A percentile compares a stretch with the other conserved stretches of the same genome.
These are phyloP conservation scores for Odontarrhena argentea DNA, from an alignment of 345 rosid genomes.

Conservation along the genomic window DNA sequence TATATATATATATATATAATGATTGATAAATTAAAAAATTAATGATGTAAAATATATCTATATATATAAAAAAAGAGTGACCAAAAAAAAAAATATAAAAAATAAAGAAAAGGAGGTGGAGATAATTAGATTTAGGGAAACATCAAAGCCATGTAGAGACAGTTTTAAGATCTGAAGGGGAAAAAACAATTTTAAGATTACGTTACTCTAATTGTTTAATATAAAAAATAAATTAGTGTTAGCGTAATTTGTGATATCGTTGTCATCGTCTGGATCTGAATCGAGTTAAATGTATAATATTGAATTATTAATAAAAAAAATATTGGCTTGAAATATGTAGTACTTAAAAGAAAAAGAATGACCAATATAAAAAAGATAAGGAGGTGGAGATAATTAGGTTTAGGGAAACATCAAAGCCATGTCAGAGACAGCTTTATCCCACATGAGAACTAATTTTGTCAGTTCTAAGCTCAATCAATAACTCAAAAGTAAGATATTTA, in stretches of 20 bases:
- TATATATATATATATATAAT: no score
- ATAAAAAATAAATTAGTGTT: no score
- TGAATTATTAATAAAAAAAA: no score
- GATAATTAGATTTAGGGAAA: slow-evolving; percentile 1
- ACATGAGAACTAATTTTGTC: slow-evolving; percentile 34
- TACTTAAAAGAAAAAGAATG: no score
- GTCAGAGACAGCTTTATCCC: slow-evolving; percentile 42
- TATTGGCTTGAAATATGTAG: neutral
- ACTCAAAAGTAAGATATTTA: neutral
- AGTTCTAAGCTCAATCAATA: slow-evolving; percentile 27
- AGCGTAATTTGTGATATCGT: no score
- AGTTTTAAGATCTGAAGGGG: slow-evolving; percentile 2
- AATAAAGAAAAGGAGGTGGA: neutral
- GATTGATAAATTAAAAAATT: no score
- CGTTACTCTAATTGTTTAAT: no score
- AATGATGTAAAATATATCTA: no score
- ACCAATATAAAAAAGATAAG: neutral
- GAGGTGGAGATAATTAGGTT: neutral
- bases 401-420: neutral
- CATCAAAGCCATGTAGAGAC: slow-evolving; percentile 33
- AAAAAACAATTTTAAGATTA: no score
- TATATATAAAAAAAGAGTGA: no score
- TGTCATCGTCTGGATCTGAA: no score
- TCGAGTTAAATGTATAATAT: no score
- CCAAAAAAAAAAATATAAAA: neutral